Evolutionary conservation across 2,329 filamentous ascomycete genomes (phyloP), one percentile per base, ranked within the genome.

Genomic region (Colletotrichum zoysiae): DNA sequence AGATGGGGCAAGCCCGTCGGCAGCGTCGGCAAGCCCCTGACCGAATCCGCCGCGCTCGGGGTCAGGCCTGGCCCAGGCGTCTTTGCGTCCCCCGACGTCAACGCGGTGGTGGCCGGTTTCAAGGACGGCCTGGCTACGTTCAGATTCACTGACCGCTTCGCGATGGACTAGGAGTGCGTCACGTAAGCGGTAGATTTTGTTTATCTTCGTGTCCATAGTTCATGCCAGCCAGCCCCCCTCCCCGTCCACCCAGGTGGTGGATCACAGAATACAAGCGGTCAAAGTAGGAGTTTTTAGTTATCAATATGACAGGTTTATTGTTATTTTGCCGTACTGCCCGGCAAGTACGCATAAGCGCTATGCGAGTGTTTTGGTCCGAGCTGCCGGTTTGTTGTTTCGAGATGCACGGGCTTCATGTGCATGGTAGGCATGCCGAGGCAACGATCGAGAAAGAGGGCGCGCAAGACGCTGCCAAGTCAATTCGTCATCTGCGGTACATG

Each of bases 1-100:
- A 83, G 88, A 33, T 94, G 90, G 84, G 92, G 91, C 5, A 94
- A 94, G 84, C 90, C 92, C 0, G 82, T 94, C 33, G 91, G 84
- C 18, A 88, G 87, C 38, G 74, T 93, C 1, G 91, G 90, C 16
- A 81, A 80, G 0, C 81, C 76, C 14, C 75, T 71, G 20, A 8
- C 38, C 14, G 44, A 40, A 23, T 66, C 67, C 4, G 57, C 65
- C 42, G 23, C 48, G 26, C 60, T 70, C 0, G 85, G 85, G 1
- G 85, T 91, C 61, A 76, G 80, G 4, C 61, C 75, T 2, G 81
- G 80, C 5, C 77, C 81, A 0, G 86, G 86, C 1, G 83, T 88
- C 3, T 86, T 83, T 74, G 74, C 77, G 3, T 76, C 75, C 2
- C 71, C 73, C 0, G 80, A 80, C 5, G 79, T 82, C 0, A 78